Base-by-base conservation (phyloP, 495 filamentous ascomycete species). In the Daldinia loculata region DNA sequence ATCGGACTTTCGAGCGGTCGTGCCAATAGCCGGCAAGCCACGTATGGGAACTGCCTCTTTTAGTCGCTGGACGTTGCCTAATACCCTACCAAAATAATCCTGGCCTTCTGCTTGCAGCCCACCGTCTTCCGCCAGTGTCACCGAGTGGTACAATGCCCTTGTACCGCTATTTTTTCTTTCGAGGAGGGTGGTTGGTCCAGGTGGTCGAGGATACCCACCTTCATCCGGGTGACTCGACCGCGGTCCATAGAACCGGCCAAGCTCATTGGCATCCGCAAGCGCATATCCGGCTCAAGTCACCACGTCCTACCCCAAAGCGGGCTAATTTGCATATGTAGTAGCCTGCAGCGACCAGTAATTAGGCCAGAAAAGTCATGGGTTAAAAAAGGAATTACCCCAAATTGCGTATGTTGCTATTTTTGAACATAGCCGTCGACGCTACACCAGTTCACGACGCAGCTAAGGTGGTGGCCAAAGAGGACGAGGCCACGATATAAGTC, bases 401-500 rank as follows among this genome's bases (percentile, higher is more conserved):
- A 70, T 74, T 71, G 66, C 57, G 68, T 63, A n/a, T 77, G 75
- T 77, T 77, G 68, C 75, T 77, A 77, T 76, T 77, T 77, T 77
- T 77, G 74, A 76, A 76, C 74, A 71, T 66, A 64, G 65, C 66
- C 66, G 62, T 77, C 69, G 56, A 70, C 64, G 63, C 65, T 66
- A 61, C 65, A 74, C 68, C 74, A 68, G 43, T 61, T 72, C 69
- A 62, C 52, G 67, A 74, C 70, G 69, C 66, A 75, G 67, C 69
- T 72, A 65, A 32, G 62, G 70, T 72, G 70, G 70, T 72, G 75
- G 59, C 63, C 62, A 65, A 69, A 58, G 72, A 66, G 66, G 65
- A 65, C 64, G 36, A 74, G 76, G 76, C 78, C 76, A 78, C 72
- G 75, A 83, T 85, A 84, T 85, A 84, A 84, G 81, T 79, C 81